phyloP scores from a whole-genome alignment of 2,329 filamentous ascomycete species.

The Trichoderma sp. region DNA sequence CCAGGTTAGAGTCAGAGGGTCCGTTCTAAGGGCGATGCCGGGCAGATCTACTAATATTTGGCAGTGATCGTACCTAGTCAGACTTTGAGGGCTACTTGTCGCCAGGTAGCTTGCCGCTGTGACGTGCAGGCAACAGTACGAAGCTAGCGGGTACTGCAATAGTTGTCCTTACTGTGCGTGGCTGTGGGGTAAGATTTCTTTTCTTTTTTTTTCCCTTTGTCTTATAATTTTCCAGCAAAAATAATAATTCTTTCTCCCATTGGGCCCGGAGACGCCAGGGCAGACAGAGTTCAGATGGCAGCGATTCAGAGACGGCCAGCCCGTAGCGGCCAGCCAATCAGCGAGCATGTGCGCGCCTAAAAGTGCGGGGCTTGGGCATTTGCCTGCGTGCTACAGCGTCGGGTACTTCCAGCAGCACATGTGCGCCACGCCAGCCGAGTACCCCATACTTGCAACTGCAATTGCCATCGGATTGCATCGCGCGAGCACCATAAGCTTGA shows the following conservation, averaged over 20 bases:
- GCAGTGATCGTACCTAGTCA: not conserved
- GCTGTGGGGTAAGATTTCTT: not conserved
- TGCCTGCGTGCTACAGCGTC: not conserved
- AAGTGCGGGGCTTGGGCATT: not conserved
- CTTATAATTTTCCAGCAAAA: not conserved
- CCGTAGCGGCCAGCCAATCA: not conserved
- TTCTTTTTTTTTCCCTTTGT: not conserved
- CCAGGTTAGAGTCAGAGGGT: not conserved
- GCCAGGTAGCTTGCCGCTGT: not conserved
- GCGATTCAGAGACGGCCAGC: not conserved
- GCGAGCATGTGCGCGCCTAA: not conserved
- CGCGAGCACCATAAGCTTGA: not conserved
- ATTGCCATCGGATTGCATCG: not conserved
- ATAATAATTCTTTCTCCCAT: not conserved
- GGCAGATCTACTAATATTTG: conserved; percentile 11
- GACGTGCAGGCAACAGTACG: not conserved
- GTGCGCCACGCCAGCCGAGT: not conserved
- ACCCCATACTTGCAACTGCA: not conserved
- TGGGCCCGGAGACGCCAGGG: not conserved
- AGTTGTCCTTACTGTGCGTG: not conserved
- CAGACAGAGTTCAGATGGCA: conserved; percentile 1
- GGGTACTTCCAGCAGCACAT: not conserved
- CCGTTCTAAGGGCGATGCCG: not conserved
- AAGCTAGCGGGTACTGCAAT: not conserved
- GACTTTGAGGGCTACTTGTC: not conserved